Evolutionary conservation across 148 eudicot species (phyloP).

Genomic region (Camellia granthamiana): DNA sequence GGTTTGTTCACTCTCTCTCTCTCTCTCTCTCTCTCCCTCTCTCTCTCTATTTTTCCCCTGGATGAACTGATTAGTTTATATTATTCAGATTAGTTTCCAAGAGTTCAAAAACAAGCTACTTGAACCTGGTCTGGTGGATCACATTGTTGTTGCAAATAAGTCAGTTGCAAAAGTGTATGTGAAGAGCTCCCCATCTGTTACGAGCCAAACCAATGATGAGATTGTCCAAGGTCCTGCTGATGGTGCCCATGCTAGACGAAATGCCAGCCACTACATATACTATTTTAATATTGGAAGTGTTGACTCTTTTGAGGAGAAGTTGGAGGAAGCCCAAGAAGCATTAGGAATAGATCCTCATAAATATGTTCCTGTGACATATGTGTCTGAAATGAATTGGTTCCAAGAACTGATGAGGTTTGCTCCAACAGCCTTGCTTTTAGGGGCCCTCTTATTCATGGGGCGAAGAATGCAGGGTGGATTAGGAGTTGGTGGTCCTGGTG

Average conservation of each 20-base stretch:
- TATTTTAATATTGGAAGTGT: constrained; percentile 53
- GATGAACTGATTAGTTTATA: constrained; percentile 8
- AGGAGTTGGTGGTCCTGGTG: constrained; percentile 42
- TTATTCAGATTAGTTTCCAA: constrained; percentile 54
- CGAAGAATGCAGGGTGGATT: constrained; percentile 38
- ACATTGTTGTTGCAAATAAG: constrained; percentile 44
- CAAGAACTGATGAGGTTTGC: constrained; percentile 39
- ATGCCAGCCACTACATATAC: constrained; percentile 32
- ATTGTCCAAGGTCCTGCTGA: constrained; percentile 11
- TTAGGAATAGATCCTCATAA: constrained; percentile 48
- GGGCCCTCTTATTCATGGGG: constrained; percentile 34
- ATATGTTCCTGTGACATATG: constrained; percentile 48
- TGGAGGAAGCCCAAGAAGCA: constrained; percentile 55
- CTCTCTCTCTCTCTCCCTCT: background rate
- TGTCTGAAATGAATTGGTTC: constrained; percentile 34
- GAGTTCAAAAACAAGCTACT: constrained; percentile 58
- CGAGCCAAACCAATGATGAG: constrained; percentile 18
- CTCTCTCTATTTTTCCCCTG: background rate
- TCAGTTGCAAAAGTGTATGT: constrained; percentile 55
- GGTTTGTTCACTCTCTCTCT: background rate
- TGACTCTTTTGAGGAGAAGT: constrained; percentile 54
- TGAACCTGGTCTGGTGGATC: constrained; percentile 55
- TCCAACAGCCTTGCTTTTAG: constrained; percentile 43
- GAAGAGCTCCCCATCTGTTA: constrained; percentile 26
- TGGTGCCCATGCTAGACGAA: constrained; percentile 18